Evolutionary conservation across 305 asterid genomes (phyloP).

Genomic region (Rubia tinctorum): DNA sequence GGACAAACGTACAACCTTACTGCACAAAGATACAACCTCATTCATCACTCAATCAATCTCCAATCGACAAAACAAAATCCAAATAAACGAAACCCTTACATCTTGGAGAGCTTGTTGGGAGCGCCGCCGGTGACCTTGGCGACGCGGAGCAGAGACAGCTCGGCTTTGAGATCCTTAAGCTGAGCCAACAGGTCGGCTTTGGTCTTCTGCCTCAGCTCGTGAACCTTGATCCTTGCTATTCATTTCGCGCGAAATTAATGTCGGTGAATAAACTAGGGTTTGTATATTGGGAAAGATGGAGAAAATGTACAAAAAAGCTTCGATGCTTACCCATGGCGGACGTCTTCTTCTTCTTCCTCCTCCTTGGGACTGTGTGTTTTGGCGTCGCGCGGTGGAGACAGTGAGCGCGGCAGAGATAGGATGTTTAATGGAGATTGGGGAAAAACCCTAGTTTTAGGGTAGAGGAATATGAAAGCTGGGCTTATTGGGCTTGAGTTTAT

Average conservation of each 20-base stretch:
- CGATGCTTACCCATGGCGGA: constrained; percentile 26
- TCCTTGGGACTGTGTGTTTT: neutral
- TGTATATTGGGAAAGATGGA: neutral
- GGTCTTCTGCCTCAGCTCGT: constrained; percentile 65
- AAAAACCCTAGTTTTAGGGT: constrained; percentile 11
- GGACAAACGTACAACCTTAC: constrained; percentile 31
- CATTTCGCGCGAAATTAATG: neutral
- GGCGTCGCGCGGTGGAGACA: neutral
- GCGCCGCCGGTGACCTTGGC: constrained; percentile 83
- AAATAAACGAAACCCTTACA: constrained; percentile 11
- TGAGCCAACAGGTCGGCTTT: constrained; percentile 53
- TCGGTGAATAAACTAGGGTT: neutral
- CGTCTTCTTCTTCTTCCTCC: neutral
- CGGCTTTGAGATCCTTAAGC: constrained; percentile 77
- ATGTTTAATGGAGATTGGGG: neutral
- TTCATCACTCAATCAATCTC: neutral
- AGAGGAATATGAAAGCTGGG: neutral
- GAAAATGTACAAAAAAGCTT: too few species aligned
- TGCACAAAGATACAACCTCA: constrained; percentile 1
- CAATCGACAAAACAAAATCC: neutral
- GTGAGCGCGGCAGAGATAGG: neutral
- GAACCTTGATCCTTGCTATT: constrained; percentile 71
- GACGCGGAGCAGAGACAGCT: constrained; percentile 64
- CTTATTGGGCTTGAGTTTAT: neutral
- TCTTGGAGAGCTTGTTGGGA: constrained; percentile 76